Base-by-base conservation (phyloP, 768 basidiomycete genomes). In the Cystobasidiopsis lactophilus region DNA sequence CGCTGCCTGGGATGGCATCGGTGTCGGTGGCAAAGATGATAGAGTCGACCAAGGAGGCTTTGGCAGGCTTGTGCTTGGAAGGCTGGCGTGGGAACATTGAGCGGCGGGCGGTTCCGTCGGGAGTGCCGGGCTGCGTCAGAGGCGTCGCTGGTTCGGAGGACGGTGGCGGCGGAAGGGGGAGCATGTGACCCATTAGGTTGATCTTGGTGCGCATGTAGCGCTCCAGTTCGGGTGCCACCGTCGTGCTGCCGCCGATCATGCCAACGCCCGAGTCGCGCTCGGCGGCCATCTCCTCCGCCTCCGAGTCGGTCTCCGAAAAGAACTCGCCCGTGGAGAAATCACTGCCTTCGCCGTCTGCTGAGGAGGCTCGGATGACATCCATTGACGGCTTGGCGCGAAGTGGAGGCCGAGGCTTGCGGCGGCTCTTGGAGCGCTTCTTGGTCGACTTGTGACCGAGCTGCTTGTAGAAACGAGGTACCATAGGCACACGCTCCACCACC, bases 131-230 rank as follows among this genome's bases (percentile, higher is more conserved):
- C 33, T 35, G 33, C 9, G 33, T 35, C 33, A 35, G 7, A 35
- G 33, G 33, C 16, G 33, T 35, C 33, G 9, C 33, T 35, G 33
- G 33, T 35, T 7, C 9, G 33, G 9, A 7, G n/a, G n/a, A n/a
- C n/a, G n/a, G n/a, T n/a, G 33, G 47, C 24, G 11, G 23, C 19
- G 66, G 66, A 31, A 67, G 40, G 11, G 79, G 77, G 26, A 93
- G 69, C 70, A 91, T 78, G 65, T 98, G 93, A 13, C 93, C 93
- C 93, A 98, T 98, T 55, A 81, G 74, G 64, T 85, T 69, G n/a
- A 96, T 78, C 66, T 98, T 98, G 37, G 93, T 96, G 65, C 82
- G 75, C 61, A 98, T 67, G 66, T 98, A 98, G 68, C 81, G 85
- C 62, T 96, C 86, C 61, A 98, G 66, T 63, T 98, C 93, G 52